Percentiles rank a stretch among this genome's conserved stretches.
Conservation (phyloP, 352 stramenopile genomes). For the Phytophthora ramorum region DNA sequence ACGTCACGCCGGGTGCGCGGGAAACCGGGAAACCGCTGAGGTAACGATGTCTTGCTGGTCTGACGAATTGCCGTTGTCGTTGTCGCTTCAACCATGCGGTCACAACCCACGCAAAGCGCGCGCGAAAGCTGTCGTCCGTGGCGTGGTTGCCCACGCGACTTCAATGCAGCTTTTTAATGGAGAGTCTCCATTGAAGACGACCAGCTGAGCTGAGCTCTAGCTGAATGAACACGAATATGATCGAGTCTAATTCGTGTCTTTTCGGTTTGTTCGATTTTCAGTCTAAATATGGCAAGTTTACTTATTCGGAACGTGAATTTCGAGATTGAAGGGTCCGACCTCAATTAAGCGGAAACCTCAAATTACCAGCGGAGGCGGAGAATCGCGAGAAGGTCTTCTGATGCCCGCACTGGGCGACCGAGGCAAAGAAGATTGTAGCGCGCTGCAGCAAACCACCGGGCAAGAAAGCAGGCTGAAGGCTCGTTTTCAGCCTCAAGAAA, state of each 20-base stretch:
- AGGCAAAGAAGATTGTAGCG: too few relatives aligned
- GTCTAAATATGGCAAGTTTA: neutral
- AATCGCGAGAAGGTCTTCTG: too few relatives aligned
- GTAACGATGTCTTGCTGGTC: neutral
- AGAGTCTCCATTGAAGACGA: neutral
- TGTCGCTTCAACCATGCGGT: conserved; percentile 2
- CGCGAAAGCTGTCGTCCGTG: neutral
- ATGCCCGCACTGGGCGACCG: too few relatives aligned
- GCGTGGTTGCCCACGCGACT: neutral
- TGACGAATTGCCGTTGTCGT: conserved; percentile 7
- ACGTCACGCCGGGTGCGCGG: conserved; percentile 15
- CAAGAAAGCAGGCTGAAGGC: too few relatives aligned
- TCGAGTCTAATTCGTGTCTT: neutral
- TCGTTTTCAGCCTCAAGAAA: too few relatives aligned
- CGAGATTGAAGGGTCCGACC: too few relatives aligned
- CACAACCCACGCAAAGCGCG: conserved; percentile 14
- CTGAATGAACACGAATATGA: too few relatives aligned
- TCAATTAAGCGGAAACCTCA: too few relatives aligned
- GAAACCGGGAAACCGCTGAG: conserved; percentile 2
- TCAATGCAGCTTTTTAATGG: neutral
- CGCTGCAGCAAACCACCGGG: too few relatives aligned
- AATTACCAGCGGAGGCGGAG: too few relatives aligned
- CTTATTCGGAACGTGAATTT: too few relatives aligned
- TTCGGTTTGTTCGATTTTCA: neutral
- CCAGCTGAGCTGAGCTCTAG: too few relatives aligned